Evolutionary conservation across 805 yeast genomes (phyloP).

Genomic region (Saccharomycopsis sp.): DNA sequence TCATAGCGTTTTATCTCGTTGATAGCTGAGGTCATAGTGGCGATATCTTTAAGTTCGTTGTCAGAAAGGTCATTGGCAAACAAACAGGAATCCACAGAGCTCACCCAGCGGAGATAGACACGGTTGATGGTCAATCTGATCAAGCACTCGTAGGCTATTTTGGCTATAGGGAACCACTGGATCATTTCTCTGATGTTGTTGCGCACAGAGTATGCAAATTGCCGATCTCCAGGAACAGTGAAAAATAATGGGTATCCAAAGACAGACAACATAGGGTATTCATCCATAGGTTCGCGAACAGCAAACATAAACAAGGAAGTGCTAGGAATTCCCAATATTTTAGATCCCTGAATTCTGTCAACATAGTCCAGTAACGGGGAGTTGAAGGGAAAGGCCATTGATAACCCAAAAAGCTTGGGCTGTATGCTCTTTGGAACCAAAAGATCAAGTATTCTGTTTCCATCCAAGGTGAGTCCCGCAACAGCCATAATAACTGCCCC

Average conservation of each 20-base stretch:
- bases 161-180: constrained; percentile 20
- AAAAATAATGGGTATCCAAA: neutral
- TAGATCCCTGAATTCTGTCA: constrained; percentile 12
- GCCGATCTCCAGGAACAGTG: neutral
- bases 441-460: constrained; percentile 26
- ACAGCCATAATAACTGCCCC: constrained; percentile 24
- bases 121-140: constrained; percentile 28
- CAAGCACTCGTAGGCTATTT: constrained; percentile 20
- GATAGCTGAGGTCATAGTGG: constrained; percentile 21
- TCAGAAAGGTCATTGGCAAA: constrained; percentile 30
- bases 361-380: neutral
- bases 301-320: constrained; percentile 29
- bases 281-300: constrained; percentile 20
- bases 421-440: constrained; percentile 31
- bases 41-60: constrained; percentile 30
- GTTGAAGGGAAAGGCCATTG: constrained; percentile 17
- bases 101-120: constrained; percentile 31
- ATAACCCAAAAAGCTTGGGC: constrained; percentile 26
- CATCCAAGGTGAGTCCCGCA: constrained; percentile 25
- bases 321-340: constrained; percentile 24
- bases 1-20: neutral
- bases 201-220: neutral
- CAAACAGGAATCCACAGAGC: constrained; percentile 30
- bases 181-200: constrained; percentile 5
- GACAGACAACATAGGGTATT: neutral